phyloP scores from a whole-genome alignment of 352 stramenopile genomes.

The Phytopythium delawarense region DNA sequence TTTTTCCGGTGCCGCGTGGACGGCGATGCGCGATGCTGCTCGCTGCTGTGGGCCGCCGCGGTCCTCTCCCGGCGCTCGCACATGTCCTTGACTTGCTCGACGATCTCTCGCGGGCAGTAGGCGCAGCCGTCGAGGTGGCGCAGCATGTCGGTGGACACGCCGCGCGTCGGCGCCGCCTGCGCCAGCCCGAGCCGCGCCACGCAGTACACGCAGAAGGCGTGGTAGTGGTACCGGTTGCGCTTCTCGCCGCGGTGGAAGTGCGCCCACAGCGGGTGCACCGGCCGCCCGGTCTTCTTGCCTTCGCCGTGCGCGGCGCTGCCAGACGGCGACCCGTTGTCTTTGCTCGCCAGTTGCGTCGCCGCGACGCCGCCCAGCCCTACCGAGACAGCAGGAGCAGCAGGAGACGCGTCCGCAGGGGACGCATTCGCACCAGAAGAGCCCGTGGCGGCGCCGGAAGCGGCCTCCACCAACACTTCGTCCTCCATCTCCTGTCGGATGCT shows the following conservation, averaged over 20 bases:
- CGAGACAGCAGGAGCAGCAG: neutral
- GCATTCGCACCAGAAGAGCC: neutral
- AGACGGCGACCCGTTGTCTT: neutral
- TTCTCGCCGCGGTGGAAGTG: constrained; percentile 85
- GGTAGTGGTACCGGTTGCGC: constrained; percentile 83
- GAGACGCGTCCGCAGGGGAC: neutral
- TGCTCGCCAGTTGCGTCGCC: neutral
- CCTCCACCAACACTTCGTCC: neutral
- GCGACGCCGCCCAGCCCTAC: neutral
- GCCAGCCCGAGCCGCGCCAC: constrained; percentile 46
- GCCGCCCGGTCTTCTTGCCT: constrained; percentile 39
- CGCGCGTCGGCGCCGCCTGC: constrained; percentile 62
- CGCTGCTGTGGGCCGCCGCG: constrained; percentile 9
- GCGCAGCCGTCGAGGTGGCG: constrained; percentile 70
- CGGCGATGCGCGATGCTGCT: constrained; percentile 12
- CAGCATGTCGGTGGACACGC: constrained; percentile 79
- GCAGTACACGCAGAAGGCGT: constrained; percentile 81
- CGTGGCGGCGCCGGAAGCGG: neutral
- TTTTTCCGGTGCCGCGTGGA: neutral
- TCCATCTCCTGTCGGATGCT: neutral
- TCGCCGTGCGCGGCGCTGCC: neutral
- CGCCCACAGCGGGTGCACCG: constrained; percentile 70
- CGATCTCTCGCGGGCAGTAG: constrained; percentile 59
- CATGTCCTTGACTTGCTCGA: constrained; percentile 58
- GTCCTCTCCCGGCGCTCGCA: constrained; percentile 41